phyloP scores from a whole-genome alignment of 441 rosid species.

The Brassica hybrid region DNA sequence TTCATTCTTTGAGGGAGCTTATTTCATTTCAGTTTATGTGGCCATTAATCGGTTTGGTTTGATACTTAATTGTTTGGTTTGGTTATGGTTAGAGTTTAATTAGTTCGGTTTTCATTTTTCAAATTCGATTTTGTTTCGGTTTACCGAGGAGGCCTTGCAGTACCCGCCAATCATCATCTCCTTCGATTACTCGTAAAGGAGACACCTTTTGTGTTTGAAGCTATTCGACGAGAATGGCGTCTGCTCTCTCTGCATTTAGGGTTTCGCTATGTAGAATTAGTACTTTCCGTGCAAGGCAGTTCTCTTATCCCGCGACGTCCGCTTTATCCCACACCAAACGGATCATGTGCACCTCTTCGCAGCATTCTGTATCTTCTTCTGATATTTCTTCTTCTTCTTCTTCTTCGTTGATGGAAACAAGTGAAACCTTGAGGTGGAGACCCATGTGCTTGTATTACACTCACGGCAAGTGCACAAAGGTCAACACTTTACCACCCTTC shows the following conservation, averaged over 20 bases:
- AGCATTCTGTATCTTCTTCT: slow-evolving; percentile 28
- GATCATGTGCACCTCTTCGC: slow-evolving; percentile 36
- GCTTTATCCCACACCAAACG: slow-evolving; percentile 30
- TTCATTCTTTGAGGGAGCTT: background rate
- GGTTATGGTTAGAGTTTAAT: slow-evolving; percentile 8
- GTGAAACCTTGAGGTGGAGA: slow-evolving; percentile 51
- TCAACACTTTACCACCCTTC: slow-evolving; percentile 26
- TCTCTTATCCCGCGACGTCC: slow-evolving; percentile 32
- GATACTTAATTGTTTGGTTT: background rate
- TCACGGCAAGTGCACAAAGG: slow-evolving; percentile 86
- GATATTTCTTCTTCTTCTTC: slow-evolving; percentile 17
- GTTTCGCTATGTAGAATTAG: slow-evolving; percentile 40
- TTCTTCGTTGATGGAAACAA: slow-evolving; percentile 21
- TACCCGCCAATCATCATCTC: background rate
- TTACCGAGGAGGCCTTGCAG: background rate
- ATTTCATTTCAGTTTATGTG: background rate
- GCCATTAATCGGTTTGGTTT: background rate
- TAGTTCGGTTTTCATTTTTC: background rate
- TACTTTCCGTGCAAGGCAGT: slow-evolving; percentile 30
- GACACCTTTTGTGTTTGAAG: slow-evolving; percentile 17
- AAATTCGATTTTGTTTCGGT: slow-evolving; percentile 8
- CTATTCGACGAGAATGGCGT: slow-evolving; percentile 45
- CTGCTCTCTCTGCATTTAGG: slow-evolving; percentile 36
- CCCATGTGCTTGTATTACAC: slow-evolving; percentile 89
- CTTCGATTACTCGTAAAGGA: background rate